Base-by-base conservation (phyloP, 805 yeast genomes). In the Ogataea paradorogensis region DNA sequence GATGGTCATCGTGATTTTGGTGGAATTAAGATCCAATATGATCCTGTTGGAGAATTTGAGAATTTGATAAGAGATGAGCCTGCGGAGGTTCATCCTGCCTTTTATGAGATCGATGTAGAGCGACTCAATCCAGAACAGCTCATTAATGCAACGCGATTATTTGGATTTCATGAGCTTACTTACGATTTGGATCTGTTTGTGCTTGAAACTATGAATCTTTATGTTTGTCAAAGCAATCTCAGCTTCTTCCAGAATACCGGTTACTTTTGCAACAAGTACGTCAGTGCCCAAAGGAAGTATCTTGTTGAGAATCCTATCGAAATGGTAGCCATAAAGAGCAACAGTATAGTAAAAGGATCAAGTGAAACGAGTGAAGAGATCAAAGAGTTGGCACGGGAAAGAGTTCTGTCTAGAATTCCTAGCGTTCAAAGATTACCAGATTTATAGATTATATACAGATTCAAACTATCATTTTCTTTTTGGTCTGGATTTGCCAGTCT, bases 81-180 rank as follows among this genome's bases (percentile, higher is more conserved):
- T 4, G 10, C 4, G 15, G 18, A 26, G 9, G 25, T 33, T 21
- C 33, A 36, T 29, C 50, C 48, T 35, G 9, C 46, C 22, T 48
- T 50, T 30, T 33, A 71, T 29, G 75, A 71, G 43, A 65, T 73
- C 15, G 70, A 71, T 50, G 65, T 55, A 47, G 73, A 74, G 9
- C 69, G 70, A 50, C 58, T 71, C 22, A 63, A 71, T 44, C 76
- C 76, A 0, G 69, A 71, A 69, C 55, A 30, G 10, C 35, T 40
- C 24, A 24, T 31, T 22, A 28, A 34, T 7, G 24, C 16, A 30
- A 42, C 38, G 3, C 25, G 46, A 16, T 28, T 41, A 7, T 37
- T 49, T 10, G 55, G 52, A 7, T 35, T 35, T 20, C 44, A 51
- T 9, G 26, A 21, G 13, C 36, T 34, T 16, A 40, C 44, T 2